Base-by-base conservation (phyloP, 192 early-diverging fungal genomes). In the Backusella westeae region DNA sequence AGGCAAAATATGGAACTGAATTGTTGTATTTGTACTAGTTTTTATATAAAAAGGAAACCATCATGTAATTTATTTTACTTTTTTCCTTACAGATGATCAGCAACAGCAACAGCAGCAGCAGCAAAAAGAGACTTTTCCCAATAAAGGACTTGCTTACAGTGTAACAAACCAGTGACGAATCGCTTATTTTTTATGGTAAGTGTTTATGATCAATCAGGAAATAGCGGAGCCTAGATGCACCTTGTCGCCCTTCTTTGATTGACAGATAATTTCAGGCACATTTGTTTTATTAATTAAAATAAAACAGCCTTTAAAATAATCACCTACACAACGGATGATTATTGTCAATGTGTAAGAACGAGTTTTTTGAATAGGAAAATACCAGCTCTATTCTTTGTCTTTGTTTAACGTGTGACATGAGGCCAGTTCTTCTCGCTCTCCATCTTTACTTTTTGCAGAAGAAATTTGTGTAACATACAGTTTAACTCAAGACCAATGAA, bases 41-140 rank as follows among this genome's bases (percentile, higher is more conserved):
- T 63, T 63, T 26, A 63, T 63, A 63, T 63, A 63, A 63, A 63
- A 63, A 63, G 56, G 56, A 63, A 63, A 63, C 29, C 56, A 63
- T 63, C 56, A 63, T 63, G 56, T 63, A 63, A 29, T 63, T 14
- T 63, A 14, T 63, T 56, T 56, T 63, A 29, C 21, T 63, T 63
- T n/a, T n/a, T 49, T 19, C 19, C 19, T 63, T 29, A 29, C 56
- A 63, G 8, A 63, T 14, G 56, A 63, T 63, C 21, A 63, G 23
- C 56, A 10, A 5, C 56, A 63, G 23, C 10, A 63, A 1, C 23
- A 26, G 19, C 14, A 52, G 19, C 46, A 29, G 26, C 26, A 29
- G 26, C 26, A 52, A 59, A 63, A 63, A 29, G 56, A 23, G 21
- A 29, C 56, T 63, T 63, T 23, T 8, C 56, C 56, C 8, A 63